Conservation (phyloP, 352 stramenopile genomes). For the Phytophthora lateralis region DNA sequence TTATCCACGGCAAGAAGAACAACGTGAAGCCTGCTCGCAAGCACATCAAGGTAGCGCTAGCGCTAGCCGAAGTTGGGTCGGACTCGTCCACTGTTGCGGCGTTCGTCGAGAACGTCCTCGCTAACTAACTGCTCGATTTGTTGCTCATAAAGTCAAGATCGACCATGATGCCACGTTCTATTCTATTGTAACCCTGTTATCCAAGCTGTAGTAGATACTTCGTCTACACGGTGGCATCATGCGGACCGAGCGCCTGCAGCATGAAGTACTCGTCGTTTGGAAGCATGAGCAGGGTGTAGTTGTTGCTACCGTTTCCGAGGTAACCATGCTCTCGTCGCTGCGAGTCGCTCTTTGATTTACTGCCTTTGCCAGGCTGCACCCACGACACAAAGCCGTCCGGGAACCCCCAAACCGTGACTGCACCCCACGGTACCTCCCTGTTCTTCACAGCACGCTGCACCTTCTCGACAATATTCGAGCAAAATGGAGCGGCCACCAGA, state of each 20-base stretch:
- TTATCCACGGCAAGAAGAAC: slow-evolving; percentile 67
- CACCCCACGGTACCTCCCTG: slow-evolving; percentile 64
- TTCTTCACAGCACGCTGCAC: slow-evolving; percentile 51
- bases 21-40: slow-evolving; percentile 73
- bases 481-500: slow-evolving; percentile 65
- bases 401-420: slow-evolving; percentile 81
- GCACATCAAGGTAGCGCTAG: slow-evolving; percentile 58
- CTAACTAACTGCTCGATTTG: slow-evolving; percentile 40
- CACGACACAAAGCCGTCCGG: slow-evolving; percentile 74
- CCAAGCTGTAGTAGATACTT: slow-evolving; percentile 3
- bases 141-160: neutral
- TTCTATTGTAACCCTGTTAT: slow-evolving; percentile 17
- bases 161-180: slow-evolving; percentile 8
- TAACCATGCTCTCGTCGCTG: slow-evolving; percentile 71
- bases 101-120: slow-evolving; percentile 68
- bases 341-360: slow-evolving; percentile 22
- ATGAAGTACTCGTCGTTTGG: slow-evolving; percentile 77
- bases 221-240: slow-evolving; percentile 64
- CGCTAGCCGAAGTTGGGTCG: slow-evolving; percentile 33
- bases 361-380: slow-evolving; percentile 47
- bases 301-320: slow-evolving; percentile 76
- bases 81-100: slow-evolving; percentile 49
- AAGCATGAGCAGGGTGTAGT: slow-evolving; percentile 75
- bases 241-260: slow-evolving; percentile 68
- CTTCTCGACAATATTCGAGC: slow-evolving; percentile 56